Evolutionary conservation across 2,329 filamentous ascomycete genomes (phyloP), one percentile per base, ranked within the genome.

Genomic region (Zasmidium angulare): DNA sequence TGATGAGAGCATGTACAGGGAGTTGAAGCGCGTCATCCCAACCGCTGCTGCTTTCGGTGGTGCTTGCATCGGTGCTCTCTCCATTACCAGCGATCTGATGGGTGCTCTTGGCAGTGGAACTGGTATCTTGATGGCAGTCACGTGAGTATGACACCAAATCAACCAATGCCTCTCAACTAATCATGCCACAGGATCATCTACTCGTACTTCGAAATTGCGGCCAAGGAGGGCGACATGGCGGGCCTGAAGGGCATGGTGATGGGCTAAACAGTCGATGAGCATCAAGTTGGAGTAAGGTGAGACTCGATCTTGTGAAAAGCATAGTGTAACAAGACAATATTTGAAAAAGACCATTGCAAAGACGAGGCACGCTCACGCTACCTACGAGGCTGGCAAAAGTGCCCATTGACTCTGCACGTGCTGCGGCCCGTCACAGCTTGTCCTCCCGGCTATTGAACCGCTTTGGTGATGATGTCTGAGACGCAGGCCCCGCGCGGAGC

Each of bases 1-100:
- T 81, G 96, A 99, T 79, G 93, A 98, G 85, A 96, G 90, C 84
- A 99, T 99, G 95, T 99, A 99, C 87, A 96, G 96, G 85, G 95
- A 99, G 82, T 87, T 99, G 66, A 99, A 99, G 90, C 90, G 95
- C 74, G 95, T 99, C 72, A 99, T 99, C 67, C 96, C 95, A 65
- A 98, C 95, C 62, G 96, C 95, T 63, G 95, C 95, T 66, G 95
- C 96, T 71, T 99, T 99, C 69, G 95, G 96, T 79, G 95, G 95
- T 84, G 95, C 95, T 68, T 98, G 93, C 84, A 99, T 99, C 82
- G 95, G 95, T 82, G 93, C 90, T 69, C 87, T 99, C 66, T 98
- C 93, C 54, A 93, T 99, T 72, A 88, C 90, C 73, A 96, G 91
- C 76, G 95, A 99, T 79, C 88, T 99, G 65, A 87, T 98, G 78